Percentiles rank a stretch among this genome's conserved stretches.
These are phyloP conservation scores for Pythium graminicola DNA, from an alignment of 352 stramenopile species.

Conservation along the genomic window DNA sequence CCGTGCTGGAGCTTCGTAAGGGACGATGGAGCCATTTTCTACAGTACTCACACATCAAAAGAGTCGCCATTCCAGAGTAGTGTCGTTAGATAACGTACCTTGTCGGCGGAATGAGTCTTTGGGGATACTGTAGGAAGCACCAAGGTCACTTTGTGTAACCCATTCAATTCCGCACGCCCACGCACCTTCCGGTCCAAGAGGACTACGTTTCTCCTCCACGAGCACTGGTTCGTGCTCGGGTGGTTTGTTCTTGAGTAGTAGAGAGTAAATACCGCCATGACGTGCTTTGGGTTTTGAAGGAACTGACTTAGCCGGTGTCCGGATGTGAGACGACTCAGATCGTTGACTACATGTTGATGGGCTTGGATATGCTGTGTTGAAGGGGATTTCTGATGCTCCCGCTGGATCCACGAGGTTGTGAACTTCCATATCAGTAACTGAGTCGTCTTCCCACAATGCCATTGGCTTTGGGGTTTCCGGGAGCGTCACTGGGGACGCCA, in stretches of 20 bases:
- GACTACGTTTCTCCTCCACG: constrained; percentile 39
- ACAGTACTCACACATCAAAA: too few relatives aligned
- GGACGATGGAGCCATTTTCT: constrained; percentile 24
- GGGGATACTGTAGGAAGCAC: constrained; percentile 8
- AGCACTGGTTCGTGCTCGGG: constrained; percentile 46
- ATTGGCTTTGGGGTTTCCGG: constrained; percentile 33
- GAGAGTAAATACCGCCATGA: constrained; percentile 72
- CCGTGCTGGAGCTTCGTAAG: constrained; percentile 48
- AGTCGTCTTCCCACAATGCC: constrained; percentile 21
- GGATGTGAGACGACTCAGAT: neutral
- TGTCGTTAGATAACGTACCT: constrained; percentile 11
- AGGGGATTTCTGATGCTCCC: neutral
- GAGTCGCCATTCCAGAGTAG: too few relatives aligned
- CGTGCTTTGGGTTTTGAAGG: constrained; percentile 51
- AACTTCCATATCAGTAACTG: constrained; percentile 3
- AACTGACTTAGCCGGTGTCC: too few relatives aligned
- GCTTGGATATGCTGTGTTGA: neutral
- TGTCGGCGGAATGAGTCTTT: constrained; percentile 5
- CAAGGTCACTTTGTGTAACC: neutral
- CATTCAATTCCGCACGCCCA: too few relatives aligned
- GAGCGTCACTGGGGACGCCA: constrained; percentile 56
- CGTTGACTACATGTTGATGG: constrained; percentile 6
- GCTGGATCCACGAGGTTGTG: neutral
- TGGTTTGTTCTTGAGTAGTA: constrained; percentile 58
- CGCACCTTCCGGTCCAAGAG: constrained; percentile 13